Evolutionary conservation across 2,329 filamentous ascomycete species (phyloP), one percentile per base, ranked within the genome.

Genomic region (Aspergillus clavatus): DNA sequence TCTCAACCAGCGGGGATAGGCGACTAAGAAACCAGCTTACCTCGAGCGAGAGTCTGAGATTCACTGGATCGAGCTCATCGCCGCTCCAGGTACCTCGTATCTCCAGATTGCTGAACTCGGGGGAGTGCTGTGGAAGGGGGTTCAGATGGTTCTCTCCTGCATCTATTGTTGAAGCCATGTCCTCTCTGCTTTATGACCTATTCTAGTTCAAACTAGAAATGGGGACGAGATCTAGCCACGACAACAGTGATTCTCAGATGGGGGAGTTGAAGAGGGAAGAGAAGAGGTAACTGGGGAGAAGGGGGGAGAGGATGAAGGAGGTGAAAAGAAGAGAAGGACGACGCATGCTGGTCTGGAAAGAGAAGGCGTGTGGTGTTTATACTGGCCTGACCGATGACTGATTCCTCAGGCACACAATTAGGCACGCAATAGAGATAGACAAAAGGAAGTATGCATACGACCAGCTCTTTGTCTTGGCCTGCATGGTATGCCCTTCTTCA

Each of bases 41-140:
- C 48, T 68, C 62, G 7, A 68, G 37, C 1, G 53, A 50, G 3
- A 67, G 52, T 14, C 44, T 55, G 31, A 66, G 38, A 18, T 55
- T 46, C 14, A 63, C 57, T 22, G 57, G 50, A 23, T 58, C 52
- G 7, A 39, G 41, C 3, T 45, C 42, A 23, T 57, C 48, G 3
- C 63, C 65, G 40, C 52, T 54, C 66, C 66, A 68, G 11, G 56
- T 56, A 11, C 61, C 60, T 26, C 48, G 55, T 18, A 68, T 33
- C 29, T 66, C 60, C 7, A 68, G 52, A 21, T 62, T 58, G 29
- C 44, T 57, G 42, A 62, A 55, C 5, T 54, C 45, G 3, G 43
- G 56, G 43, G 35, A 22, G 36, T n/a, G 42, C 38, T 16, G 47
- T 38, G 14, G 43, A 19, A 42, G 22, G n/a, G 42, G 33, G 14